phyloP scores from a whole-genome alignment of 1,139 yeast genomes.

The Kodamaea anthophila region DNA sequence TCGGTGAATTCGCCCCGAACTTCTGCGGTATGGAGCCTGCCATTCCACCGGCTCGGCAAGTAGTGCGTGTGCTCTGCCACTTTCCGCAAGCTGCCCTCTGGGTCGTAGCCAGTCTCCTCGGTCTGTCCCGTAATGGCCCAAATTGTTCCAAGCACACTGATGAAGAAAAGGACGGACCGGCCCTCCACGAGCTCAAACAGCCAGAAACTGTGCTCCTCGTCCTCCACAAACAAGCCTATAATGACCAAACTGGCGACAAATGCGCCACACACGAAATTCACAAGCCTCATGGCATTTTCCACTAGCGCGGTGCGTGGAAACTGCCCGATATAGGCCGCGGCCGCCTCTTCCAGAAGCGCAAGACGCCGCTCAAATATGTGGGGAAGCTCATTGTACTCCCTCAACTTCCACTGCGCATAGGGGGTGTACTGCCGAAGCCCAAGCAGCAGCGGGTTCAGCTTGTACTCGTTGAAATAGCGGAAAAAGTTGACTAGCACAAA shows the following conservation, averaged over 20 bases:
- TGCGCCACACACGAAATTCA: conserved; percentile 81
- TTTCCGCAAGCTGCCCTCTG: conserved; percentile 73
- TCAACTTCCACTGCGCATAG: conserved; percentile 87
- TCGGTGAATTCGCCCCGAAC: conserved; percentile 80
- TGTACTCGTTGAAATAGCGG: conserved; percentile 88
- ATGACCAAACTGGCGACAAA: conserved; percentile 83
- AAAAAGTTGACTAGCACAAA: conserved; percentile 79
- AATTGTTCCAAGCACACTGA: conserved; percentile 77
- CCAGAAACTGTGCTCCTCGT: conserved; percentile 71
- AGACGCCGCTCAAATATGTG: conserved; percentile 80
- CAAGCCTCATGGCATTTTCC: conserved; percentile 49
- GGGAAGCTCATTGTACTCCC: conserved; percentile 89
- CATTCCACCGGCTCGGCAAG: conserved; percentile 82
- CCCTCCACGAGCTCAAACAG: conserved; percentile 84
- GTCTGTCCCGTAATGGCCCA: conserved; percentile 55
- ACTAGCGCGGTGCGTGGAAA: conserved; percentile 75
- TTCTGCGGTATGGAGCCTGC: conserved; percentile 70
- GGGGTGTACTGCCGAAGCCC: conserved; percentile 85
- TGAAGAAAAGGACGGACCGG: conserved; percentile 76
- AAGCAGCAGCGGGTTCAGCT: conserved; percentile 80
- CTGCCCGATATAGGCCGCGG: conserved; percentile 78
- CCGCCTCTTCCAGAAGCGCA: conserved; percentile 70
- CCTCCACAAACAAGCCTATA: conserved; percentile 74
- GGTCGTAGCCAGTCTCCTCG: conserved; percentile 57
- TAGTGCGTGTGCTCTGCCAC: conserved; percentile 88